Evolutionary conservation across 345 rosid species (phyloP).

Genomic region (Geranium rotundifolium): DNA sequence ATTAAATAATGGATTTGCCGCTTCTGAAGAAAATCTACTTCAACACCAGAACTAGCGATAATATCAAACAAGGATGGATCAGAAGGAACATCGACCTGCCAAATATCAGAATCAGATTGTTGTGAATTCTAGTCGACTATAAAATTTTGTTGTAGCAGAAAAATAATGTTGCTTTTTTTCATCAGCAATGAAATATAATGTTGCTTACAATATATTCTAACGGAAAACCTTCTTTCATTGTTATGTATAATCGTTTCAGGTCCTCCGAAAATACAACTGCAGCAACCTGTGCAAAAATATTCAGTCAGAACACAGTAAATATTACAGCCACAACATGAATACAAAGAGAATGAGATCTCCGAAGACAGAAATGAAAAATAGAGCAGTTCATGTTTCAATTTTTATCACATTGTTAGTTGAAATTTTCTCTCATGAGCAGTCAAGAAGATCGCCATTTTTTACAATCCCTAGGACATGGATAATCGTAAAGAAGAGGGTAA

Average conservation of each 20-base stretch:
- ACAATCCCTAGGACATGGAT: neutral
- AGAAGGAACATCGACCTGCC: slow-evolving; percentile 83
- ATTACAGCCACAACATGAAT: too few species aligned
- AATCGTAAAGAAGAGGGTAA: neutral
- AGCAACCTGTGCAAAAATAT: slow-evolving; percentile 54
- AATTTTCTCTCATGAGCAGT: too few species aligned
- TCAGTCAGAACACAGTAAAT: neutral
- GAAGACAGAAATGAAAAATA: neutral
- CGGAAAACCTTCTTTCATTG: slow-evolving; percentile 96
- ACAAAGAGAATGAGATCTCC: neutral
- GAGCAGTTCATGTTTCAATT: too few species aligned
- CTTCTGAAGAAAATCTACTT: slow-evolving; percentile 92
- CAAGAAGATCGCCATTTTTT: neutral
- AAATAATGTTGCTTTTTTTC: slow-evolving; percentile 31
- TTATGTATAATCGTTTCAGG: slow-evolving; percentile 71
- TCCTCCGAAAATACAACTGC: slow-evolving; percentile 94
- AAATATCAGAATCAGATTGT: slow-evolving; percentile 8
- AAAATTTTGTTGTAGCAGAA: slow-evolving; percentile 9
- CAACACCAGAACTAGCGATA: slow-evolving; percentile 76
- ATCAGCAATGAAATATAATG: slow-evolving; percentile 10
- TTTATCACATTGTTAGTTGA: too few species aligned
- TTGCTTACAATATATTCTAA: slow-evolving; percentile 78
- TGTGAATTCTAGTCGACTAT: slow-evolving; percentile 1
- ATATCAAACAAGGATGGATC: slow-evolving; percentile 86
- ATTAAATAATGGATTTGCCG: slow-evolving; percentile 80